These are phyloP conservation scores for Phytophthora melonis DNA, from an alignment of 352 stramenopile genomes.

Conservation along the genomic window DNA sequence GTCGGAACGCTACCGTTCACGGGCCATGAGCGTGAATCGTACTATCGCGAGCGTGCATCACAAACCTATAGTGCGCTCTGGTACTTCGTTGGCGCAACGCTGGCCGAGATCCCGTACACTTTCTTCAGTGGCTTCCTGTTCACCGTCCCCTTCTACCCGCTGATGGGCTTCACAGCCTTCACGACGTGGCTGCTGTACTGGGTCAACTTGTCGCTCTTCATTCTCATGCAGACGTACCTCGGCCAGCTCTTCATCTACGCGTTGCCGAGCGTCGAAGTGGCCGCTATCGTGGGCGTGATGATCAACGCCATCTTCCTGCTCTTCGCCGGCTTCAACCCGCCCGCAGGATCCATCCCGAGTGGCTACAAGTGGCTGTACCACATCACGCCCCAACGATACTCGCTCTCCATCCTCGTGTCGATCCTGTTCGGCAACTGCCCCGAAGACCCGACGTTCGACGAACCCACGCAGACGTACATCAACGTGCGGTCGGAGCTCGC, in stretches of 20 bases:
- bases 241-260: constrained; percentile 43
- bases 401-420: constrained; percentile 35
- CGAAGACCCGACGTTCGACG: constrained; percentile 38
- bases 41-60: constrained; percentile 61
- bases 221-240: constrained; percentile 53
- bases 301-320: constrained; percentile 67
- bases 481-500: constrained; percentile 39
- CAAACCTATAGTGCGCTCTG: constrained; percentile 42
- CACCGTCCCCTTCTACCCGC: constrained; percentile 20
- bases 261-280: constrained; percentile 49
- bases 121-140: constrained; percentile 29
- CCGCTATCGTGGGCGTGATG: constrained; percentile 41
- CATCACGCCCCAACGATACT: constrained; percentile 45
- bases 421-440: constrained; percentile 41
- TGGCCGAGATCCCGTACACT: constrained; percentile 62
- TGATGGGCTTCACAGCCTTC: constrained; percentile 41
- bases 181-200: constrained; percentile 43
- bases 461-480: constrained; percentile 24
- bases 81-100: constrained; percentile 69
- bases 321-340: constrained; percentile 70
- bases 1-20: constrained; percentile 72
- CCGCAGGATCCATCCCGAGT: constrained; percentile 44
- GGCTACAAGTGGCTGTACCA: constrained; percentile 63
- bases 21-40: constrained; percentile 79
- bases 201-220: constrained; percentile 45